These are phyloP conservation scores for Tilletia caries DNA, from an alignment of 1,284 basidiomycete genomes.

Conservation along the genomic window DNA sequence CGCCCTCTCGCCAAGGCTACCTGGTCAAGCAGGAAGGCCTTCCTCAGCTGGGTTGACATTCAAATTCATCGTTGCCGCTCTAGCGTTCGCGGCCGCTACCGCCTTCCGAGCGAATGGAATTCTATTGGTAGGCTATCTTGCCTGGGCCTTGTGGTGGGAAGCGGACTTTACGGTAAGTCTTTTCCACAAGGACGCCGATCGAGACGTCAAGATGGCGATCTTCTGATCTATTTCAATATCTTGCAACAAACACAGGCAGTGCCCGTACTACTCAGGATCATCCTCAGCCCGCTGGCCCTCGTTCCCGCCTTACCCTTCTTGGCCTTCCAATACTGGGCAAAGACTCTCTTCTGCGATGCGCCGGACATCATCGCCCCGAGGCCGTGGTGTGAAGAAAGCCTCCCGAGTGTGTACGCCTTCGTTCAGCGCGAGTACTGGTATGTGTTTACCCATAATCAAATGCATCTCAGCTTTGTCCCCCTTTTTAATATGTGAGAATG, in stretches of 20 bases:
- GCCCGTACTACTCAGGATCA: conserved; percentile 13
- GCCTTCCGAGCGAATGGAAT: conserved; percentile 78
- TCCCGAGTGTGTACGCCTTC: conserved; percentile 76
- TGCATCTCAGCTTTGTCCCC: not conserved
- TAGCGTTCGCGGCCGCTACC: conserved; percentile 67
- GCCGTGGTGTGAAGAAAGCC: conserved; percentile 66
- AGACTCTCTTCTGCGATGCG: conserved; percentile 64
- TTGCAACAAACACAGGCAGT: conserved; percentile 8
- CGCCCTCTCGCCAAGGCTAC: not conserved
- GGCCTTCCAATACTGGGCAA: conserved; percentile 68
- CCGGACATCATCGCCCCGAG: conserved; percentile 22
- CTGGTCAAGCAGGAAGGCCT: not conserved
- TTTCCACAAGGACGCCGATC: not conserved
- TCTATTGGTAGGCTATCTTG: conserved; percentile 66
- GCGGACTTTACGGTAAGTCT: not conserved
- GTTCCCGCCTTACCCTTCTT: conserved; percentile 65
- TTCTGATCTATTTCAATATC: conserved; percentile 32
- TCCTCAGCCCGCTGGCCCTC: conserved; percentile 18
- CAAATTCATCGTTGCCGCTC: conserved; percentile 56
- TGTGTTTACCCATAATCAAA: conserved; percentile 23
- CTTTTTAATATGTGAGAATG: not conserved
- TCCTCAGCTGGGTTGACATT: not conserved
- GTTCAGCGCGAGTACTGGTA: conserved; percentile 80
- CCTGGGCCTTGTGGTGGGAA: conserved; percentile 30
- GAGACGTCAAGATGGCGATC: not conserved